A percentile compares a stretch with the other conserved stretches of the same genome.
Conservation (phyloP, 345 rosid species). For the Citrus reticulata region DNA sequence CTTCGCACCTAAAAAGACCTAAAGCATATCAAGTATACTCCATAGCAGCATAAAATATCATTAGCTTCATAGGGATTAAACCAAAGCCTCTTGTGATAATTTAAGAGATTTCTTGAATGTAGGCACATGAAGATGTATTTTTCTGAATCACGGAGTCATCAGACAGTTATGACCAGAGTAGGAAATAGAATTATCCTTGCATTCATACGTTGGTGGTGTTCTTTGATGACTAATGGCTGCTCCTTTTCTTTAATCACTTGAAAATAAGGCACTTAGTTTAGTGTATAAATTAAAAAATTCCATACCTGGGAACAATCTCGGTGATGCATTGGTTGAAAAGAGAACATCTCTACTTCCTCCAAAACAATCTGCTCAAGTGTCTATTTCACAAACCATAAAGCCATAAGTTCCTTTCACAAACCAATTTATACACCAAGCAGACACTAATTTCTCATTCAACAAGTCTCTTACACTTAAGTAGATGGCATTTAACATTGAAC, state of each 20-base stretch:
- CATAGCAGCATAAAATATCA: neutral
- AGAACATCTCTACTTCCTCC: constrained; percentile 51
- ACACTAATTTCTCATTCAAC: neutral
- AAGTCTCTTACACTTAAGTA: neutral
- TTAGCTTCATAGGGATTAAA: neutral
- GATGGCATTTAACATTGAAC: neutral
- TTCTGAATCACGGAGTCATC: neutral
- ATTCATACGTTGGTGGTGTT: neutral
- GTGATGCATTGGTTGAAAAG: constrained; percentile 82
- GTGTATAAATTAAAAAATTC: neutral
- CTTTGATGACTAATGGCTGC: neutral
- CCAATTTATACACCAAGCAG: neutral
- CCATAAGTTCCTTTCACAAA: constrained; percentile 1
- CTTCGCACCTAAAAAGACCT: constrained; percentile 43
- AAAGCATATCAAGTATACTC: constrained; percentile 19
- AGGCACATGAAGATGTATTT: constrained; percentile 3
- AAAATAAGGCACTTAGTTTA: neutral
- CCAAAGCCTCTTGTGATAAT: neutral
- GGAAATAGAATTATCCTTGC: neutral
- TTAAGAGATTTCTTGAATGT: neutral
- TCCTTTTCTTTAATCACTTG: neutral
- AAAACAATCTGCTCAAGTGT: constrained; percentile 67
- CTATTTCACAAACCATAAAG: constrained; percentile 32
- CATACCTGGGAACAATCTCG: constrained; percentile 89
- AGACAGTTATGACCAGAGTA: neutral